phyloP scores from a whole-genome alignment of 2,329 filamentous ascomycete species.

The Botrytis porri region DNA sequence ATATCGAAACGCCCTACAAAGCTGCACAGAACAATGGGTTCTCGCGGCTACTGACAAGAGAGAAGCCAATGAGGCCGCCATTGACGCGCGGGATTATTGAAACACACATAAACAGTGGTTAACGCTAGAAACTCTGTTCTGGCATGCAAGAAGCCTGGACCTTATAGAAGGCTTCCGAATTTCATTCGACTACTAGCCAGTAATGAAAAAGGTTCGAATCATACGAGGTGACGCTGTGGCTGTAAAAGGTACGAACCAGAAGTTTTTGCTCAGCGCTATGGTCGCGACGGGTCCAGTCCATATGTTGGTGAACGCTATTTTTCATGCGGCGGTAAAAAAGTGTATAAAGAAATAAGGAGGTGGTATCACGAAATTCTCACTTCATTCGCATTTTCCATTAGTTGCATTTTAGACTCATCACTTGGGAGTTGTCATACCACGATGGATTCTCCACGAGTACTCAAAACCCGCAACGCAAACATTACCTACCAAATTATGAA shows the following conservation, averaged over 20 bases:
- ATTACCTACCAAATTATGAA: slow-evolving; percentile 4
- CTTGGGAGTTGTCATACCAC: neutral
- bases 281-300: neutral
- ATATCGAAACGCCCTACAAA: neutral
- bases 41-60: neutral
- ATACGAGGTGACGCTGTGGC: neutral
- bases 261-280: neutral
- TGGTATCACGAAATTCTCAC: neutral
- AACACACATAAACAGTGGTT: neutral
- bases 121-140: neutral
- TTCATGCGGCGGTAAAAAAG: neutral
- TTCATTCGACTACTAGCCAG: neutral
- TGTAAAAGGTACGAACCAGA: neutral
- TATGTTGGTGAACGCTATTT: neutral
- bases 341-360: slow-evolving; percentile 2
- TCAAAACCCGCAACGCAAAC: slow-evolving; percentile 1
- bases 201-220: neutral
- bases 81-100: neutral
- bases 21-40: neutral
- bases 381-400: neutral
- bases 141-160: neutral
- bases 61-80: neutral
- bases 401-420: neutral
- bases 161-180: neutral
- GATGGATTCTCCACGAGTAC: slow-evolving; percentile 4